phyloP scores from a whole-genome alignment of 768 basidiomycete genomes.

The Lentinula lateritia region DNA sequence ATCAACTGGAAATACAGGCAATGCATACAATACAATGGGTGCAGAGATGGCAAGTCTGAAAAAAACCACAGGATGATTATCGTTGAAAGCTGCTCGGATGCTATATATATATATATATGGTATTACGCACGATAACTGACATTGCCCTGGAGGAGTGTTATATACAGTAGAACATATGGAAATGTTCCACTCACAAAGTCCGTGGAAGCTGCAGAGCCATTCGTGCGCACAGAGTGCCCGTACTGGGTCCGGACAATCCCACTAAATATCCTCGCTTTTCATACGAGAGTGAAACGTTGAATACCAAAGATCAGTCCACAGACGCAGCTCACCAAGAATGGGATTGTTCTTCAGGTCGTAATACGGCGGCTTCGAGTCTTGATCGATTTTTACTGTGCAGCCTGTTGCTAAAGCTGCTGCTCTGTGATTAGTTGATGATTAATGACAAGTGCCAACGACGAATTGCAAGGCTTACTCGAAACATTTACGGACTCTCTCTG shows the following conservation, averaged over 20 bases:
- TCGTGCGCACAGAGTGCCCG: constrained; percentile 27
- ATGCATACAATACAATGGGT: constrained; percentile 54
- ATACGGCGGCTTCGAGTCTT: constrained; percentile 29
- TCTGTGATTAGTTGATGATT: constrained; percentile 27
- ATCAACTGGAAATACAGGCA: neutral
- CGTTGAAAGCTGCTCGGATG: neutral
- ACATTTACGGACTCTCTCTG: constrained; percentile 60
- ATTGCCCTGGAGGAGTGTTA: constrained; percentile 48
- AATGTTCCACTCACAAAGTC: constrained; percentile 58
- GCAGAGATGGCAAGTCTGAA: constrained; percentile 55
- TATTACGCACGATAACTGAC: constrained; percentile 54
- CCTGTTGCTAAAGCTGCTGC: constrained; percentile 63
- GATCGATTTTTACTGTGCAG: constrained; percentile 43
- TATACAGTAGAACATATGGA: neutral
- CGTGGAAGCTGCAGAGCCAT: constrained; percentile 54
- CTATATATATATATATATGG: neutral
- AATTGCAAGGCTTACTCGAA: constrained; percentile 48
- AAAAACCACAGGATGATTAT: constrained; percentile 7
- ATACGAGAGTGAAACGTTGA: constrained; percentile 23
- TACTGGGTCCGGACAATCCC: constrained; percentile 35
- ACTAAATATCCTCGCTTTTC: constrained; percentile 41
- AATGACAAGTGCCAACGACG: neutral
- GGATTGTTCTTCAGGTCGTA: constrained; percentile 57
- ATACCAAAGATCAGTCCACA: neutral
- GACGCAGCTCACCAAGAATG: constrained; percentile 39